Evolutionary conservation across 2,329 filamentous ascomycete species (phyloP).

Genomic region (Capronia americana): DNA sequence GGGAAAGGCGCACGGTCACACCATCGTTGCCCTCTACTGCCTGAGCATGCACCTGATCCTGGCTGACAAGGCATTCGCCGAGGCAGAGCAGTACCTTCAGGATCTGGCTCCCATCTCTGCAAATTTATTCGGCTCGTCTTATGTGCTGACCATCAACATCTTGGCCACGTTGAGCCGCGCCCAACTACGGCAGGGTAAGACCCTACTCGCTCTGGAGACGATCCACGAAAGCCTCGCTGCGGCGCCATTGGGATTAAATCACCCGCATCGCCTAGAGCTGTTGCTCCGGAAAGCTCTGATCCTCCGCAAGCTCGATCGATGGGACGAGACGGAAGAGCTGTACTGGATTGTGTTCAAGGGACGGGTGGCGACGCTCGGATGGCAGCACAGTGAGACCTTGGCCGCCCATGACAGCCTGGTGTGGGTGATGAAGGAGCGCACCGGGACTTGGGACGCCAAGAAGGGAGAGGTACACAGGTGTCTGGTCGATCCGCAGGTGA

Average conservation of each 20-base stretch:
- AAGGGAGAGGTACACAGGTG: constrained; percentile 13
- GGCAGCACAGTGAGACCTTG: constrained; percentile 7
- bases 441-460: constrained; percentile 11
- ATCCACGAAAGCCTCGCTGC: constrained; percentile 10
- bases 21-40: constrained; percentile 15
- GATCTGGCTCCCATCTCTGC: background rate
- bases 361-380: constrained; percentile 11
- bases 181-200: constrained; percentile 12
- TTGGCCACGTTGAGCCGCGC: constrained; percentile 17
- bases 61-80: constrained; percentile 6
- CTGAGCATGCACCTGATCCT: constrained; percentile 15
- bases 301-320: constrained; percentile 11
- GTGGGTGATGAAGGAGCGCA: background rate
- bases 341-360: constrained; percentile 20
- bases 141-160: constrained; percentile 14
- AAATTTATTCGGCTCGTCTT: constrained; percentile 1
- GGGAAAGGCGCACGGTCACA: constrained; percentile 11
- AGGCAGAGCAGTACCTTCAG: constrained; percentile 11
- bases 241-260: constrained; percentile 12
- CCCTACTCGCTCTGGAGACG: constrained; percentile 1
- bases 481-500: constrained; percentile 8
- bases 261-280: constrained; percentile 22
- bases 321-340: constrained; percentile 10
- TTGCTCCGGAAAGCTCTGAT: constrained; percentile 17
- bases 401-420: constrained; percentile 18